Base-by-base conservation (phyloP, 2,329 filamentous ascomycete species). In the Aspergillus sp. region DNA sequence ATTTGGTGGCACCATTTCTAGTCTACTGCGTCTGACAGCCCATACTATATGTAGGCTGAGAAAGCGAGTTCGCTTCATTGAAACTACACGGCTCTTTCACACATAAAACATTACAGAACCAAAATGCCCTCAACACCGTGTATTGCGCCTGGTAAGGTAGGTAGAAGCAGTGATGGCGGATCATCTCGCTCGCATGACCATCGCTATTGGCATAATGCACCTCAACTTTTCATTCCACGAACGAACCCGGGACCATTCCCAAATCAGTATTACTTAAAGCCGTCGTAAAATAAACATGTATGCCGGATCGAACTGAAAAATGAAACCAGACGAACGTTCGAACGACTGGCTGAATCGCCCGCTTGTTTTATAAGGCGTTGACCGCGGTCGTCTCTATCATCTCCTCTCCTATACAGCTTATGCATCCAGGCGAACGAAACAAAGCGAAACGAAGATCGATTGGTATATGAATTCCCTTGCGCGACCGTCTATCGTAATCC, bases 401-500 rank as follows among this genome's bases (percentile, higher is more conserved):
- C 34, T 34, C 32, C 38, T 24, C 47, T 58, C 49, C 52, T 50
- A 49, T 48, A 39, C 48, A 30, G 11, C 55, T 26, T 34, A 51
- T 54, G 5, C 30, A 32, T 48, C 36, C 43, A 53, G 44, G 41
- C 53, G 57, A 50, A 18, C 44, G 45, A 48, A 55, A 55, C 32
- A 24, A 48, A 49, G 42, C 44, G 32, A 48, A 30, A 30, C 26
- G 26, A 30, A 30, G 26, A 30, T 30, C 26, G 26, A 30, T 42
- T 56, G 61, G 58, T 64, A 62, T 61, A 59, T 58, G 59, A 49
- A 57, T 52, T 49, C 48, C 58, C 52, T 38, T 52, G 53, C 49
- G 44, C 39, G 48, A 43, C n/a, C 38, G 36, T 59, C 54, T 66
- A 66, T 62, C 64, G 64, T 51, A 76, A 71, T 59, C 73, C 70